These are phyloP conservation scores for Nymphaea thermarum DNA, from an alignment of 164 flowering plant species.

Conservation along the genomic window DNA sequence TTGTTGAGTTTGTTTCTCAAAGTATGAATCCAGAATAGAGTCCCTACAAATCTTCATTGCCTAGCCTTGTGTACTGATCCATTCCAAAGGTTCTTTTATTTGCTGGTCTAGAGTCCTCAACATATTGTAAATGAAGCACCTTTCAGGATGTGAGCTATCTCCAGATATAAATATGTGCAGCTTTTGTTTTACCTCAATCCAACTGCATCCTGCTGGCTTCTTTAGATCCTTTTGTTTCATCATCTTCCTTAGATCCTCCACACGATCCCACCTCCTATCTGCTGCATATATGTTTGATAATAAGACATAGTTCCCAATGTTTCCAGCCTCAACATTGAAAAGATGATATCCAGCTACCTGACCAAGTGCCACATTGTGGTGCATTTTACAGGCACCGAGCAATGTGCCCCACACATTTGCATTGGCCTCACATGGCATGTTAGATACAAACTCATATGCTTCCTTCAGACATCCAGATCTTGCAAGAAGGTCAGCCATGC, in stretches of 20 bases:
- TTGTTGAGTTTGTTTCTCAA: no score
- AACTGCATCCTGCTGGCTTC: slow-evolving; percentile 81
- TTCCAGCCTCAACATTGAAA: slow-evolving; percentile 31
- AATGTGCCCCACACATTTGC: slow-evolving; percentile 68
- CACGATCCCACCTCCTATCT: slow-evolving; percentile 67
- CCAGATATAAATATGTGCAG: slow-evolving; percentile 53
- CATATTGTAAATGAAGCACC: slow-evolving; percentile 23
- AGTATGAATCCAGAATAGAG: no score
- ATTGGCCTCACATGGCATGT: slow-evolving; percentile 57
- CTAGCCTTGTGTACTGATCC: neutral
- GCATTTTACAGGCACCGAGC: slow-evolving; percentile 60
- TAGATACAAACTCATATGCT: slow-evolving; percentile 45
- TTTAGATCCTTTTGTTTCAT: slow-evolving; percentile 50
- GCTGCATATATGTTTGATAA: slow-evolving; percentile 77
- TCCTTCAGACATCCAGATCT: slow-evolving; percentile 52
- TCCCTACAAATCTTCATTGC: neutral
- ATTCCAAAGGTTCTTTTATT: slow-evolving; percentile 19
- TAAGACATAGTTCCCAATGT: slow-evolving; percentile 60
- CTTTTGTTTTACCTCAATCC: slow-evolving; percentile 59
- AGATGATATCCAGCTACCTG: slow-evolving; percentile 44
- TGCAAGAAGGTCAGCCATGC: slow-evolving; percentile 72
- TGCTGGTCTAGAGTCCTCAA: slow-evolving; percentile 32
- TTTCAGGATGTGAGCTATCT: slow-evolving; percentile 47
- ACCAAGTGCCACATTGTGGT: slow-evolving; percentile 55
- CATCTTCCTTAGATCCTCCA: slow-evolving; percentile 51